Base-by-base conservation (phyloP, 306 rosid genomes). In the Cicer cuneatum region DNA sequence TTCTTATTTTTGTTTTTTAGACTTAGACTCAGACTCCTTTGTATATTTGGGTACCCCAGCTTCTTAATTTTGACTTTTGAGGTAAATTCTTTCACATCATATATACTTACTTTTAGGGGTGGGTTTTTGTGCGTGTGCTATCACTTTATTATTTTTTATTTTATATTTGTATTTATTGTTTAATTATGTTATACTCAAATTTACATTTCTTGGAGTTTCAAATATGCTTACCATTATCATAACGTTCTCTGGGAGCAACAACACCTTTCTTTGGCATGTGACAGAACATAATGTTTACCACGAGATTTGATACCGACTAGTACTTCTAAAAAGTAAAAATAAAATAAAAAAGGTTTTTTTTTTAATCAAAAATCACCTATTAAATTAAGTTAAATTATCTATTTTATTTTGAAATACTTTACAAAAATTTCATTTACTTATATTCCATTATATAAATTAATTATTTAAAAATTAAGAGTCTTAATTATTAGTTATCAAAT, bases 61-160 rank as follows among this genome's bases (percentile, higher is more conserved):
- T 14, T n/a, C 70, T 57, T 67, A 42, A 54, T 47, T 62, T 76
- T 80, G 80, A 64, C 72, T 46, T 61, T 78, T 80, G 80, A 69
- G 83, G 61, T 59, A 14, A 14, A 86, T 87, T 86, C 86, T 80
- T 87, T 82, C 46, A 57, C 65, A 72, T 77, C 75, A 10, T 39
- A 24, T 24, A 24, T 24, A 65, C 76, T 74, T 14, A 48, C 54
- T 80, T 72, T 41, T 1, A 35, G 70, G 60, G 37, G 33, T 19
- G 46, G 60, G 70, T 15, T 65, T 33, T 72, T 72, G 54, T 72
- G 16, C 40, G 33, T 61, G 47, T 60, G 49, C 5, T 58, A 59
- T 59, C 65, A 68, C 42, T 66, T 79, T 73, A 24, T 24, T 24
- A 24, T 24, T 53, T 24, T 5, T 47, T 43, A 21, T 63, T 77